phyloP scores from a whole-genome alignment of 2,329 filamentous ascomycete genomes.

The Diaporthe sp. region DNA sequence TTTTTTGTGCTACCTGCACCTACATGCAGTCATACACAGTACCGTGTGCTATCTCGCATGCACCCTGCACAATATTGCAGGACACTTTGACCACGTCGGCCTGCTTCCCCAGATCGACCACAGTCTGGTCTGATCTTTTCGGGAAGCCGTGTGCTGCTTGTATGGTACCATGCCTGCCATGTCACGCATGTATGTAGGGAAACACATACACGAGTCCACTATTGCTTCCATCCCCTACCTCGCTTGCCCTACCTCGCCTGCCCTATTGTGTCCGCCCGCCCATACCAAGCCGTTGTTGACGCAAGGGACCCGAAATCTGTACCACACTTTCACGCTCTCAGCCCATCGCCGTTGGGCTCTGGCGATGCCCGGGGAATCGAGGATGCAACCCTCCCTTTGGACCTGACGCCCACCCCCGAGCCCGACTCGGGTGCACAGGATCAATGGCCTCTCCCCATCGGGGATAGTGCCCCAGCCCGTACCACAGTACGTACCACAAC shows the following conservation, averaged over 20 bases:
- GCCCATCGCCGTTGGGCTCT: slow-evolving; percentile 26
- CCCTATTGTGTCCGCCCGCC: background rate
- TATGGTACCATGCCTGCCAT: background rate
- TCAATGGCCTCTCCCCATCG: background rate
- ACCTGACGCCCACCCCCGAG: slow-evolving; percentile 1
- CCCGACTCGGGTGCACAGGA: slow-evolving; percentile 4
- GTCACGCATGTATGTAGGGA: background rate
- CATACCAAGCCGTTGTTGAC: slow-evolving; percentile 25
- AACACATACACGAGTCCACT: background rate
- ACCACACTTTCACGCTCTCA: slow-evolving; percentile 17
- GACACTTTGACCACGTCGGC: slow-evolving; percentile 21
- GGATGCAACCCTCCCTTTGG: slow-evolving; percentile 32
- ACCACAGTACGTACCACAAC: slow-evolving; percentile 13
- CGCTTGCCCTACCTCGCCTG: background rate
- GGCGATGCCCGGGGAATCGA: slow-evolving; percentile 16
- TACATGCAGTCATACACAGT: background rate
- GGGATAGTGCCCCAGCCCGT: slow-evolving; percentile 3
- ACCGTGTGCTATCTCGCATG: slow-evolving; percentile 3
- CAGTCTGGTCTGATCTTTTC: slow-evolving; percentile 24
- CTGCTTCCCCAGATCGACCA: slow-evolving; percentile 31
- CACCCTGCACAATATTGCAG: slow-evolving; percentile 31
- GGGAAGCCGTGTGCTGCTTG: slow-evolving; percentile 3
- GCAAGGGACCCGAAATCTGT: slow-evolving; percentile 31
- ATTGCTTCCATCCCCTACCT: slow-evolving; percentile 1
- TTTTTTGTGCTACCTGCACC: slow-evolving; percentile 18